Evolutionary conservation across 345 rosid genomes (phyloP).

Genomic region (Boechera divaricarpa): DNA sequence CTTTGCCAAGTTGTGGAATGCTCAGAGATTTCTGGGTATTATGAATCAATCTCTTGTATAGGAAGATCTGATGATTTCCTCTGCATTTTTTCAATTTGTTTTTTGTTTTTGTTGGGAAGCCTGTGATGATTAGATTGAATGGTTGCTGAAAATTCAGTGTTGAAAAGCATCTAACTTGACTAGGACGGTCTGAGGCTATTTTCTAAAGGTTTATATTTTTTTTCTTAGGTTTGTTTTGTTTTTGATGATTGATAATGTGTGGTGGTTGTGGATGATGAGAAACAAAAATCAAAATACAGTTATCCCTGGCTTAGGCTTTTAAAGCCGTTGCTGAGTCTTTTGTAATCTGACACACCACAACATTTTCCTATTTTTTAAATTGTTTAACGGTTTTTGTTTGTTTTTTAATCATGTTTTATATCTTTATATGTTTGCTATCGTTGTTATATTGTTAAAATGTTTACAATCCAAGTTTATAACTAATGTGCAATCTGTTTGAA

Average conservation of each 20-base stretch:
- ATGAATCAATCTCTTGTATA: constrained; percentile 35
- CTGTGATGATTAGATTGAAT: constrained; percentile 41
- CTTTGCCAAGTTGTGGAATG: constrained; percentile 36
- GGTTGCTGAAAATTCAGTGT: constrained; percentile 41
- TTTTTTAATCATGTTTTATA: no score
- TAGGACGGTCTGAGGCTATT: constrained; percentile 52
- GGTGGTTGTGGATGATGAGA: constrained; percentile 40
- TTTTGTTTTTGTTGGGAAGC: background rate
- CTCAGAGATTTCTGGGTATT: background rate
- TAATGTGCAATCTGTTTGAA: no score
- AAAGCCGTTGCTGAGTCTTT: constrained; percentile 41
- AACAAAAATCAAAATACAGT: constrained; percentile 45
- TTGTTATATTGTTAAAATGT: no score
- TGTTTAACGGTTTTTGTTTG: no score
- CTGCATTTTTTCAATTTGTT: rapidly evolving
- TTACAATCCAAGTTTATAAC: no score
- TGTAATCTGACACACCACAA: constrained; percentile 41
- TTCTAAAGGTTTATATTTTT: background rate
- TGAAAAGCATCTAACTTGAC: constrained; percentile 47
- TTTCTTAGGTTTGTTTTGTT: background rate
- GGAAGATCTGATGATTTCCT: constrained; percentile 45
- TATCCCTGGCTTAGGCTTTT: constrained; percentile 48
- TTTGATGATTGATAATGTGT: background rate
- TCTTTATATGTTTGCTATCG: no score
- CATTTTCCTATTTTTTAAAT: no score